These are phyloP conservation scores for Ligustrum vulgare DNA, from an alignment of 257 asterid genomes.

Conservation along the genomic window DNA sequence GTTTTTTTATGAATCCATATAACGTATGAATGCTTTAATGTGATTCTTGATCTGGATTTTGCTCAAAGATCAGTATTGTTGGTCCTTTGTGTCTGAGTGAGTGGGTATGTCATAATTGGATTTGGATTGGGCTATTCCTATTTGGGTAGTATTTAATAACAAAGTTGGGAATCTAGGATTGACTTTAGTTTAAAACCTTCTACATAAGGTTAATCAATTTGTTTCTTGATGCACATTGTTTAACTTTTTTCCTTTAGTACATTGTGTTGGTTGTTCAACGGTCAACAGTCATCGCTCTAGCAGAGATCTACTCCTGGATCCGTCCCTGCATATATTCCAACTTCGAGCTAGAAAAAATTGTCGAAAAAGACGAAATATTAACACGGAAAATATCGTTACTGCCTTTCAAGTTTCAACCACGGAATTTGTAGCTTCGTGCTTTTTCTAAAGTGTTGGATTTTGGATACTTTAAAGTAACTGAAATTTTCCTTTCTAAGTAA, in stretches of 20 bases:
- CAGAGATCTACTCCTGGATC: no score
- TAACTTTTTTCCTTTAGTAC: no score
- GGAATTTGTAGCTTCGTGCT: no score
- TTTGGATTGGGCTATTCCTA: neutral
- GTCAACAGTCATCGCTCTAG: no score
- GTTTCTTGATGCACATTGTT: neutral
- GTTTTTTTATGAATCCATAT: slow-evolving; percentile 3
- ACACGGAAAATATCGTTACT: neutral
- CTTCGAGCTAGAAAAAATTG: neutral
- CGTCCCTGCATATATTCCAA: neutral
- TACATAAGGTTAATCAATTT: neutral
- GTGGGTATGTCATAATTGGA: neutral
- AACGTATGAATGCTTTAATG: neutral
- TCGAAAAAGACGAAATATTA: neutral
- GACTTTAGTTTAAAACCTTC: neutral
- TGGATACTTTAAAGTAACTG: no score
- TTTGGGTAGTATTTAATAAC: neutral
- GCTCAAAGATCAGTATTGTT: slow-evolving; percentile 12
- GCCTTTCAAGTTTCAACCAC: no score
- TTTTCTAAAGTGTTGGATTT: no score
- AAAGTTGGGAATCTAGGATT: neutral
- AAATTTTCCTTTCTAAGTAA: neutral
- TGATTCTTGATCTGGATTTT: slow-evolving; percentile 24
- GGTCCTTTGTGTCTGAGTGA: neutral
- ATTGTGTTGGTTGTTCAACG: no score